Evolutionary conservation across 2,329 filamentous ascomycete species (phyloP), one percentile per base, ranked within the genome.

Genomic region (Calcarisporium arbuscula): DNA sequence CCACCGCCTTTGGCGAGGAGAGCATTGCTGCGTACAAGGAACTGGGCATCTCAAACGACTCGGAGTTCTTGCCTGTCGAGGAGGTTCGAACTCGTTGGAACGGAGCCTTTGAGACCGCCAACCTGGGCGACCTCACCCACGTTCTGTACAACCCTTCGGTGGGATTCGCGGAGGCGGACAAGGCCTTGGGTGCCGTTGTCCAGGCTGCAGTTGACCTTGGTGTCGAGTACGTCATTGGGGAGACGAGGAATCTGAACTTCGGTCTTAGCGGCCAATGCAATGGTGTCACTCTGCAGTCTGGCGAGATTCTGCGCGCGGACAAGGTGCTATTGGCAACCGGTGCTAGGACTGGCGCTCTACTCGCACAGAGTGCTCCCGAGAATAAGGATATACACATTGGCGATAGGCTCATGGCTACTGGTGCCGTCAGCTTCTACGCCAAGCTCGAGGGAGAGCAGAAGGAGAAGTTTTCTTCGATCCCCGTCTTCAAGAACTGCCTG

Each of bases 121-220:
- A 78, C 40, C 77, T 77, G 48, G 65, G 61, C 6, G 71, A 63
- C 7, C 64, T 76, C 29, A 70, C 71, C 40, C 67, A 68, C 43
- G 63, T 78, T 14, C 62, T 75, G 16, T 65, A 71, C 44, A 80
- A 79, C 57, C 70, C 68, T 40, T 69, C 64, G 20, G 75, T 72
- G 51, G 75, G 75, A 3, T 79, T 73, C 64, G 74, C 67, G 14
- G 69, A 73, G 32, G 75, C 75, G 10, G 73, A 73, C 36, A 70
- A 76, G 51, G 65, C 70, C 23, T 54, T 80, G 30, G 57, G 61
- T 32, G 72, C 70, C 10, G 67, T 79, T 11, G 72, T 73, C 6
- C 66, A 69, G 38, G 62, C 62, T 32, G 67, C 64, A 17, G 47
- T 77, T 8, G 62, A 68, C 34, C 52, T 68, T 20, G 76, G 75